Conservation (phyloP, 1,284 basidiomycete species). For the Hymenochaete sp. region DNA sequence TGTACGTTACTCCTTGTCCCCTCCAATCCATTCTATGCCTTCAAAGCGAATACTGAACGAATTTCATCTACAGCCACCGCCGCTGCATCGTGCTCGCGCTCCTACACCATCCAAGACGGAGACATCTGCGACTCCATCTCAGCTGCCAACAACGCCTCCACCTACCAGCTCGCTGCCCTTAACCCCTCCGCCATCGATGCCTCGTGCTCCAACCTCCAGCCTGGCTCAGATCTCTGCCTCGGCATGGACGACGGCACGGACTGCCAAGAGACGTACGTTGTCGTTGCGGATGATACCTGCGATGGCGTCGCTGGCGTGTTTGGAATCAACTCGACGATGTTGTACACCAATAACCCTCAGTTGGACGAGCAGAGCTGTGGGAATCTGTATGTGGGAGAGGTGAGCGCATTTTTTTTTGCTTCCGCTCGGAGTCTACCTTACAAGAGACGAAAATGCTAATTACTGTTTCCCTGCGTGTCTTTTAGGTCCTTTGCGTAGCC, state of each 20-base stretch:
- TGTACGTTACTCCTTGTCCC: conserved; percentile 1
- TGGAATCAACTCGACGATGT: conserved; percentile 41
- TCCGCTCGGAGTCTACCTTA: background rate
- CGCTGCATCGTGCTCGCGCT: conserved; percentile 29
- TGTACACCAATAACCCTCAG: conserved; percentile 62
- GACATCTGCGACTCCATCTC: conserved; percentile 68
- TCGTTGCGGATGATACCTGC: conserved; percentile 44
- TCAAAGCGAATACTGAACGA: background rate
- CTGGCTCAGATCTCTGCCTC: conserved; percentile 42
- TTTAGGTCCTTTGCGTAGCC: conserved; percentile 46
- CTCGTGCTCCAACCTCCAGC: conserved; percentile 47
- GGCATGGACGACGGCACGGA: conserved; percentile 36
- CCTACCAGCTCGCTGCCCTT: conserved; percentile 64
- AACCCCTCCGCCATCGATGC: conserved; percentile 38
- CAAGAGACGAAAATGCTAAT: background rate
- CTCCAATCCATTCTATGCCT: background rate
- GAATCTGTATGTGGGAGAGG: conserved; percentile 64
- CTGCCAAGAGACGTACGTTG: conserved; percentile 40
- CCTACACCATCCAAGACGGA: conserved; percentile 48
- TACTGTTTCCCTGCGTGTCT: background rate
- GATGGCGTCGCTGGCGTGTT: conserved; percentile 31
- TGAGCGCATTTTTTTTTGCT: conserved; percentile 21
- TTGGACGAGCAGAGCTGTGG: conserved; percentile 42
- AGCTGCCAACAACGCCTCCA: conserved; percentile 53
- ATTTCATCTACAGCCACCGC: conserved; percentile 5